Conservation (phyloP, 2,329 filamentous ascomycete species). For the Cryphonectria japonica region DNA sequence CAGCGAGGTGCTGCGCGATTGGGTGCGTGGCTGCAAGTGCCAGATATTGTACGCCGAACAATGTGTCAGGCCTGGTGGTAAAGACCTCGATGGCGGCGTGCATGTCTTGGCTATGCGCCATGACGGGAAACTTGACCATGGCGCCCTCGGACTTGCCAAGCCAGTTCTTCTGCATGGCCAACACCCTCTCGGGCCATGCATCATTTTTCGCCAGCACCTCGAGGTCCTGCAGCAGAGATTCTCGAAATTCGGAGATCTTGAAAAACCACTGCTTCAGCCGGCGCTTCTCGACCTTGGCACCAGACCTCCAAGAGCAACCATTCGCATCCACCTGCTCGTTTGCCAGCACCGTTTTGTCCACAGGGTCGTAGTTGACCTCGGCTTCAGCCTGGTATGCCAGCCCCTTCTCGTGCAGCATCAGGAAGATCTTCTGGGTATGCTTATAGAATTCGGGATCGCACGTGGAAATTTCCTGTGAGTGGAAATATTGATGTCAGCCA, state of each 20-base stretch:
- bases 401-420: conserved; percentile 73
- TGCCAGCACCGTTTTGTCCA: conserved; percentile 86
- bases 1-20: conserved; percentile 64
- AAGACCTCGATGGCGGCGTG: conserved; percentile 69
- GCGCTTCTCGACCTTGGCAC: conserved; percentile 79
- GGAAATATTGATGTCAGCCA: conserved; percentile 21
- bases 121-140: conserved; percentile 70
- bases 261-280: conserved; percentile 89
- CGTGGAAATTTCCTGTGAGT: conserved; percentile 74
- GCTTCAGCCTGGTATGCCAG: conserved; percentile 84
- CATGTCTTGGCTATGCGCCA: conserved; percentile 46
- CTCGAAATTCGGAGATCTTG: conserved; percentile 77
- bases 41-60: conserved; percentile 86
- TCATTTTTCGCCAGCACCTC: conserved; percentile 64
- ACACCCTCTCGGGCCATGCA: conserved; percentile 80
- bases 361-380: conserved; percentile 86
- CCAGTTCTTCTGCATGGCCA: conserved; percentile 87
- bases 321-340: conserved; percentile 93
- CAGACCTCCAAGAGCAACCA: conserved; percentile 85
- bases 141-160: conserved; percentile 78
- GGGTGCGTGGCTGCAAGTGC: conserved; percentile 77
- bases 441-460: conserved; percentile 87
- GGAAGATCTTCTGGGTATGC: conserved; percentile 85
- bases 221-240: conserved; percentile 72
- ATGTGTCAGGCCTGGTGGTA: conserved; percentile 82